A percentile compares a stretch with the other conserved stretches of the same genome.
Conservation (phyloP, 2,329 filamentous ascomycete genomes). For the Zymoseptoria brevis region DNA sequence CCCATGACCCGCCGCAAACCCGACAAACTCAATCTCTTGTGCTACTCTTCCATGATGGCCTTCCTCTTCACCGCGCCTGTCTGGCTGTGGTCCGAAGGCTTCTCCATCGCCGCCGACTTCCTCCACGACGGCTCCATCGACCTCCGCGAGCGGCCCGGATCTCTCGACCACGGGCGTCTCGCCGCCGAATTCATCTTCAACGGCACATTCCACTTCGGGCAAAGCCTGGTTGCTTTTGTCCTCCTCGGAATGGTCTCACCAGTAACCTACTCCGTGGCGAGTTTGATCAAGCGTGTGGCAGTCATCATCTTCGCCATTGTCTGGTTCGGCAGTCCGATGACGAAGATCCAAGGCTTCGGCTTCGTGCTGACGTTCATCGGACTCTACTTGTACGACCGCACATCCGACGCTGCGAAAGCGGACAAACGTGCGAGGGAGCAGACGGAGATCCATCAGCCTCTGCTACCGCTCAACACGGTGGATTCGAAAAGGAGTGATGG, state of each 20-base stretch:
- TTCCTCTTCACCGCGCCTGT: constrained; percentile 83
- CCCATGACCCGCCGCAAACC: constrained; percentile 64
- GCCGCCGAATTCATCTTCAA: constrained; percentile 91
- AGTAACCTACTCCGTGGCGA: constrained; percentile 94
- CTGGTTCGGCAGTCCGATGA: constrained; percentile 92
- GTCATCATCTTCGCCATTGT: constrained; percentile 91
- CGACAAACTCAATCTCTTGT: constrained; percentile 93
- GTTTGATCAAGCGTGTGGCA: constrained; percentile 92
- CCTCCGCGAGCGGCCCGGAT: constrained; percentile 67
- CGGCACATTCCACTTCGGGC: constrained; percentile 89
- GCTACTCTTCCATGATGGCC: constrained; percentile 91
- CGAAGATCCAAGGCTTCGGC: constrained; percentile 69
- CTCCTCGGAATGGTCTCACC: constrained; percentile 88
- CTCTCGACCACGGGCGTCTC: constrained; percentile 55
- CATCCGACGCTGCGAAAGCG: constrained; percentile 77
- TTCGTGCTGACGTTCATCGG: constrained; percentile 86
- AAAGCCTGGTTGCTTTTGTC: constrained; percentile 92
- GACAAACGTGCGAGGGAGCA: constrained; percentile 63
- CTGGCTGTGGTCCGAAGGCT: constrained; percentile 88
- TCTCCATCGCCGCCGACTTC: constrained; percentile 68
- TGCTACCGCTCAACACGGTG: constrained; percentile 56
- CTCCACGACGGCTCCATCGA: constrained; percentile 72
- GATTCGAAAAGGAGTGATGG: constrained; percentile 30
- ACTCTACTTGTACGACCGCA: constrained; percentile 91
- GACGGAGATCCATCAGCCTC: constrained; percentile 52